Evolutionary conservation across 2,329 filamentous ascomycete species (phyloP), one percentile per base, ranked within the genome.

Genomic region (Sporothrix protearum): DNA sequence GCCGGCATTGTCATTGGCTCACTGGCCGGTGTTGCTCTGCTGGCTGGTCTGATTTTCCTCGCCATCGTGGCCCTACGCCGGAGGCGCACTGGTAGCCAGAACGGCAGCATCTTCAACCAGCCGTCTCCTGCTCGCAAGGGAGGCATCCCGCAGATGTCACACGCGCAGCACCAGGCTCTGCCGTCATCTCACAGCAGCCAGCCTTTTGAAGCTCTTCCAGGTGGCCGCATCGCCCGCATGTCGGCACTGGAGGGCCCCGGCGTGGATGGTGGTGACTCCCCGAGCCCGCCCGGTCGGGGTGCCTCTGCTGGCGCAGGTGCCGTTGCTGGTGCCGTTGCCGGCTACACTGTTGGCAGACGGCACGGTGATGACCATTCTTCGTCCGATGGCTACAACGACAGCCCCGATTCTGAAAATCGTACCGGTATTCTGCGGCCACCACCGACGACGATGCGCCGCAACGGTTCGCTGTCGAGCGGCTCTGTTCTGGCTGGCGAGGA

Each of bases 221-320:
- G 94, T 57, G 94, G 93, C 39, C 91, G 96, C 73, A 96, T 99
- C 72, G 93, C 96, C 51, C 90, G 96, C 71, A 98, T 99, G 96
- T 94, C 95, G 51, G 96, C 96, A 45, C 82, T 99, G 69, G 95
- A 97, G 81, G 91, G 89, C 5, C 88, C 91, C 2, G 53, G 64
- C 30, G 71, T 61, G 19, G 72, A 70, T 70, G 88, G 89, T 0
- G 88, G 86, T 72, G 86, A 89, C 28, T 88, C 88, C 2, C 85
- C 88, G 0, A 85, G 84, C 1, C 84, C 84, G 42, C 86, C 86
- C 71, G 85, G 81, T 16, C 78, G 80, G 25, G 72, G 75, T 36
- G 77, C 76, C 36, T 78, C 80, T 12, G 82, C 80, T 8, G 84
- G 84, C 8, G 82, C 80, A 8, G 84, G 84, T 10, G 82, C 81